These are phyloP conservation scores for Wickerhamiella kurtzmanii DNA, from an alignment of 805 yeast genomes.

Conservation along the genomic window DNA sequence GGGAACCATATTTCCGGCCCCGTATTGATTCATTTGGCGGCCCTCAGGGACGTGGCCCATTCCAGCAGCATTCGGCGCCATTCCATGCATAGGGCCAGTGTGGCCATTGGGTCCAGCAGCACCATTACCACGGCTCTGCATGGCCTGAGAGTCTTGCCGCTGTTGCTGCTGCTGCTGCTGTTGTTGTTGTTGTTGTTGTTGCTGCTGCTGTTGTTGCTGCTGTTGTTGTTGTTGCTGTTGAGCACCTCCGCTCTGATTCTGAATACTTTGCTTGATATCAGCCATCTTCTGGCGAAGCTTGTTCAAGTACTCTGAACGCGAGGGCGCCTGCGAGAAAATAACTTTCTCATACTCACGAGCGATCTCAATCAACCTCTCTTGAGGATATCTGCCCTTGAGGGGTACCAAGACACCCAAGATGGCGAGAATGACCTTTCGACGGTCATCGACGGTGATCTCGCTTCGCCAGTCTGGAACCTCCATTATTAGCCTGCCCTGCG, in stretches of 20 bases:
- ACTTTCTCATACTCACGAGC: slow-evolving; percentile 25
- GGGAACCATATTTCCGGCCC: not conserved
- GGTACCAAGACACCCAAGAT: slow-evolving; percentile 15
- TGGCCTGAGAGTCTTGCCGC: slow-evolving; percentile 9
- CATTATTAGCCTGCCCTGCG: too few relatives aligned
- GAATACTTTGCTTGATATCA: slow-evolving; percentile 8
- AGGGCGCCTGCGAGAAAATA: slow-evolving; percentile 20
- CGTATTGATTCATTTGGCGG: not conserved
- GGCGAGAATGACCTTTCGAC: slow-evolving; percentile 12
- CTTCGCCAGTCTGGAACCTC: slow-evolving; percentile 13
- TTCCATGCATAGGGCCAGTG: not conserved
- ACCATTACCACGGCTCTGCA: too few relatives aligned
- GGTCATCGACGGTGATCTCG: slow-evolving; percentile 13
- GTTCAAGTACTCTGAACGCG: slow-evolving; percentile 20
- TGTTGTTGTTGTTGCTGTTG: slow-evolving; percentile 15
- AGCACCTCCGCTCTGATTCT: slow-evolving; percentile 6
- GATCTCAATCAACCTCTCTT: slow-evolving; percentile 21
- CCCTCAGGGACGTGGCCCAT: not conserved
- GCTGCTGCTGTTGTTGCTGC: slow-evolving; percentile 12
- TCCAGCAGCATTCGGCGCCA: not conserved
- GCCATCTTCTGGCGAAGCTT: slow-evolving; percentile 11
- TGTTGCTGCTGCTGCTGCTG: not conserved
- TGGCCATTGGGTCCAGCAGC: slow-evolving; percentile 1
- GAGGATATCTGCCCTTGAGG: slow-evolving; percentile 20
- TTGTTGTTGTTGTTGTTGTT: slow-evolving; percentile 17